Evolutionary conservation across 352 stramenopile species (phyloP).

Genomic region (Phytophthora kernoviae): DNA sequence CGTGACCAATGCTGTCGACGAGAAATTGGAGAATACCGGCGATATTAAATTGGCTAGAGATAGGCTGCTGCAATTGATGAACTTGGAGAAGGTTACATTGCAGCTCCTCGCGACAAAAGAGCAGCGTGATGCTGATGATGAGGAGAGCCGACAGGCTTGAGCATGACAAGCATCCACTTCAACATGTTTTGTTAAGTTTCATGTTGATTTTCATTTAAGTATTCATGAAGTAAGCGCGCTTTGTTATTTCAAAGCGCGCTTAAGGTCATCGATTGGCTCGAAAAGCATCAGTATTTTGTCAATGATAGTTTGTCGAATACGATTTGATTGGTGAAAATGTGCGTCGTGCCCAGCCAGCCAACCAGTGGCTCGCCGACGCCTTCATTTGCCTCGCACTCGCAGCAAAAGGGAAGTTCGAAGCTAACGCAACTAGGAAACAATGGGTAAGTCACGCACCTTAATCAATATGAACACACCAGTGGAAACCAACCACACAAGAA

Average conservation of each 20-base stretch:
- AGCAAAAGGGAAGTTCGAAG: slow-evolving; percentile 77
- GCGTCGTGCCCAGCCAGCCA: slow-evolving; percentile 48
- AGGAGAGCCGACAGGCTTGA: slow-evolving; percentile 3
- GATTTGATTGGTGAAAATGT: background rate
- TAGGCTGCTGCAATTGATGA: slow-evolving; percentile 52
- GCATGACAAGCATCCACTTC: no score
- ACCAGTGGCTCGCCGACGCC: slow-evolving; percentile 38
- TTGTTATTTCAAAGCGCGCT: background rate
- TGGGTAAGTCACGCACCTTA: slow-evolving; percentile 46
- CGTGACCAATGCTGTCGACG: slow-evolving; percentile 40
- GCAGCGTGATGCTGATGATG: slow-evolving; percentile 35
- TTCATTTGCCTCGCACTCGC: slow-evolving; percentile 34
- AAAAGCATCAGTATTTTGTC: background rate
- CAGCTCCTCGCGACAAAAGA: slow-evolving; percentile 63
- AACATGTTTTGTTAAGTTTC: no score
- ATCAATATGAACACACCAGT: no score
- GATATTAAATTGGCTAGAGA: slow-evolving; percentile 44
- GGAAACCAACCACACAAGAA: background rate
- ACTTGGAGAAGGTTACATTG: slow-evolving; percentile 65
- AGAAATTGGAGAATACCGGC: slow-evolving; percentile 23
- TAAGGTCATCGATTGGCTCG: background rate
- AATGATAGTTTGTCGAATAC: background rate
- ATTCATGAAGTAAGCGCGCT: no score
- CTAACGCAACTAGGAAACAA: slow-evolving; percentile 67
- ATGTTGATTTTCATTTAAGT: no score